Percentiles rank a stretch among this genome's conserved stretches.
These are phyloP conservation scores for Ramularia collo-cygni DNA, from an alignment of 2,329 filamentous ascomycete genomes.

Conservation along the genomic window DNA sequence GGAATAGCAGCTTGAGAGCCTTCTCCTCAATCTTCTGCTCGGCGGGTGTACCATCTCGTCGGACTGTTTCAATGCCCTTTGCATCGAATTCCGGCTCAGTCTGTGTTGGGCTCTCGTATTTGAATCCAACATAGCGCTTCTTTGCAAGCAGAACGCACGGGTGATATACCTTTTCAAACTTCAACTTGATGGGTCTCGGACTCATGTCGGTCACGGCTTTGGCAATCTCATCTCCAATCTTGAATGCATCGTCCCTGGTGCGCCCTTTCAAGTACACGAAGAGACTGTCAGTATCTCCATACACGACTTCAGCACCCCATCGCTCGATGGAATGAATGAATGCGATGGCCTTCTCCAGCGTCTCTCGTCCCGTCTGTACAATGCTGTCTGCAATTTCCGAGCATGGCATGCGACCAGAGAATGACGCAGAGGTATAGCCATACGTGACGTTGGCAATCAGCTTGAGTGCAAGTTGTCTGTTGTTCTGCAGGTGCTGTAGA, in stretches of 20 bases:
- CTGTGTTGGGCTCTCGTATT: constrained; percentile 77
- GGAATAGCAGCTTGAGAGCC: constrained; percentile 79
- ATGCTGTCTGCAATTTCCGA: constrained; percentile 97
- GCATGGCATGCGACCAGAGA: constrained; percentile 95
- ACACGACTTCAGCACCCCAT: constrained; percentile 96
- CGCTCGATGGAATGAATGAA: constrained; percentile 78
- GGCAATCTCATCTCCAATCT: constrained; percentile 87
- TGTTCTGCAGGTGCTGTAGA: constrained; percentile 82
- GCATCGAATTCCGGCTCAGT: constrained; percentile 84
- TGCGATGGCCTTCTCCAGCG: constrained; percentile 85
- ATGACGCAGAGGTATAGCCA: constrained; percentile 93
- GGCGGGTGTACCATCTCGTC: constrained; percentile 86
- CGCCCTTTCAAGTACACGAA: constrained; percentile 86
- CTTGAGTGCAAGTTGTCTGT: constrained; percentile 88
- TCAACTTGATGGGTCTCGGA: constrained; percentile 85
- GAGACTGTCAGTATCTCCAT: constrained; percentile 93
- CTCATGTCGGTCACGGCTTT: constrained; percentile 82
- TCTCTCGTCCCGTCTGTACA: constrained; percentile 91
- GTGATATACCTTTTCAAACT: constrained; percentile 98
- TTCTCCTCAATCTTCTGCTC: constrained; percentile 97
- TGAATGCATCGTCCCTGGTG: constrained; percentile 81
- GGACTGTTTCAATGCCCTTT: constrained; percentile 96
- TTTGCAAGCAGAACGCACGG: constrained; percentile 92
- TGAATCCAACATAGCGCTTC: constrained; percentile 97
- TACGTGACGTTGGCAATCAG: constrained; percentile 98